phyloP scores from a whole-genome alignment of 495 filamentous ascomycete species.

The Rostrohypoxylon terebratum region DNA sequence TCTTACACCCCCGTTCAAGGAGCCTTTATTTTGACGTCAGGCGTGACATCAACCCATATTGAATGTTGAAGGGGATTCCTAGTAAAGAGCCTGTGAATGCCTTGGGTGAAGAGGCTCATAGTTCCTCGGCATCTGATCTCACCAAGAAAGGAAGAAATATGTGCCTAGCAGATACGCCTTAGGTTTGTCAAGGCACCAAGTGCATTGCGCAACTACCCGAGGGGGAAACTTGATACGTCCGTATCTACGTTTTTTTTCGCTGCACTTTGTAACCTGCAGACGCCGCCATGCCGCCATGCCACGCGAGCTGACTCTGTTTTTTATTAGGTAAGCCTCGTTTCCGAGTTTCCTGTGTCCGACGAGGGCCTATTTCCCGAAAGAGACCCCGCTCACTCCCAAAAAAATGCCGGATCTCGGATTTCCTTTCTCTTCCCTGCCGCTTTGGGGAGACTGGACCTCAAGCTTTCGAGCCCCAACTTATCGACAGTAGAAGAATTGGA shows the following conservation, averaged over 20 bases:
- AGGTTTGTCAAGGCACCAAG: neutral
- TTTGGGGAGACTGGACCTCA: conserved; percentile 18
- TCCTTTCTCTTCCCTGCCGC: conserved; percentile 18
- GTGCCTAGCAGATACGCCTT: neutral
- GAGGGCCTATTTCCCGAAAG: conserved; percentile 27
- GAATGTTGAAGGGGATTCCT: neutral
- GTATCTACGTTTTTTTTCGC: neutral
- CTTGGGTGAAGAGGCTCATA: neutral
- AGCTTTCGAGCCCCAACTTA: conserved; percentile 15
- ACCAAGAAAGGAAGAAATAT: neutral
- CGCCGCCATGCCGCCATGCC: conserved; percentile 13
- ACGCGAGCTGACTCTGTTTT: conserved; percentile 33
- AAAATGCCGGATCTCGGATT: conserved; percentile 40
- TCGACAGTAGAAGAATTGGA: conserved; percentile 2
- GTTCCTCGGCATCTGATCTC: conserved; percentile 19
- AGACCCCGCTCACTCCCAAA: conserved; percentile 32
- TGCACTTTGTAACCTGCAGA: conserved; percentile 6
- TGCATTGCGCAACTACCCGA: neutral
- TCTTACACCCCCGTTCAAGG: conserved; percentile 20
- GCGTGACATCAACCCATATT: conserved; percentile 6
- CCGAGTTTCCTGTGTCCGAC: conserved; percentile 42
- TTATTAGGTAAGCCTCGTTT: conserved; percentile 30
- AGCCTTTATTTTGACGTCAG: conserved; percentile 24
- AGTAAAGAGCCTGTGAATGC: no score
- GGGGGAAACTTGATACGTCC: neutral